These are phyloP conservation scores for Pestalotiopsis sp. DNA, from an alignment of 2,329 filamentous ascomycete genomes.

Conservation along the genomic window DNA sequence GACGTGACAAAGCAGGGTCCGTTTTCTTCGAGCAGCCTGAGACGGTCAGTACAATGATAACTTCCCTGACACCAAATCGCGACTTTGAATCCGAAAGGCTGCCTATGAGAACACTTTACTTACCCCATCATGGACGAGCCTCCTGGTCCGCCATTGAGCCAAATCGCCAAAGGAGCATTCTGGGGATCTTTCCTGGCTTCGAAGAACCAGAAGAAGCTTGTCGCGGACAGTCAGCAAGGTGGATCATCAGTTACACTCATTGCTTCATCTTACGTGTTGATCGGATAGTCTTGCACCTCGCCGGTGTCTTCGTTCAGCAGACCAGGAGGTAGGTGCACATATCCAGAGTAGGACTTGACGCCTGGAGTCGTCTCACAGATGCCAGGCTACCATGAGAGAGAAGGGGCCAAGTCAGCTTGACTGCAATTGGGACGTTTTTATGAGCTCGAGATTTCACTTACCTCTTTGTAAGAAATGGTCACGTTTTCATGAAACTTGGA, in stretches of 20 bases:
- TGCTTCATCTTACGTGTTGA: slow-evolving; percentile 45
- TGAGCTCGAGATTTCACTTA: not conserved
- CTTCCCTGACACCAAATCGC: too few relatives aligned
- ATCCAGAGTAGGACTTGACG: slow-evolving; percentile 64
- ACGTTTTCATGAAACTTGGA: slow-evolving; percentile 62
- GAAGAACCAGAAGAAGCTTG: slow-evolving; percentile 43
- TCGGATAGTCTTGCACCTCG: slow-evolving; percentile 45
- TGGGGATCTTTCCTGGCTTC: slow-evolving; percentile 32
- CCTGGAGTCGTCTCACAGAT: slow-evolving; percentile 56
- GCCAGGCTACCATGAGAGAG: slow-evolving; percentile 44
- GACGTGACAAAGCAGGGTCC: slow-evolving; percentile 49
- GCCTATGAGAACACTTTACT: not conserved
- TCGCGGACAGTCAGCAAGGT: slow-evolving; percentile 42
- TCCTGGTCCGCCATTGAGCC: slow-evolving; percentile 62
- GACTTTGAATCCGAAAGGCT: too few relatives aligned
- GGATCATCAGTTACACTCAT: slow-evolving; percentile 21
- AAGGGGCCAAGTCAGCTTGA: not conserved
- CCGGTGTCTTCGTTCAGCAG: slow-evolving; percentile 41
- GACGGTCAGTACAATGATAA: not conserved
- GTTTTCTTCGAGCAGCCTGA: slow-evolving; percentile 47
- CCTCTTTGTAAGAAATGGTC: slow-evolving; percentile 61
- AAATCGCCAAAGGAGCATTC: slow-evolving; percentile 49
- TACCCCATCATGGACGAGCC: slow-evolving; percentile 53
- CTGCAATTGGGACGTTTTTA: too few relatives aligned
- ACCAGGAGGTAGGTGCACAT: slow-evolving; percentile 55